Base-by-base conservation (phyloP, 164 flowering plant genomes). In the Tetracentron sinense region DNA sequence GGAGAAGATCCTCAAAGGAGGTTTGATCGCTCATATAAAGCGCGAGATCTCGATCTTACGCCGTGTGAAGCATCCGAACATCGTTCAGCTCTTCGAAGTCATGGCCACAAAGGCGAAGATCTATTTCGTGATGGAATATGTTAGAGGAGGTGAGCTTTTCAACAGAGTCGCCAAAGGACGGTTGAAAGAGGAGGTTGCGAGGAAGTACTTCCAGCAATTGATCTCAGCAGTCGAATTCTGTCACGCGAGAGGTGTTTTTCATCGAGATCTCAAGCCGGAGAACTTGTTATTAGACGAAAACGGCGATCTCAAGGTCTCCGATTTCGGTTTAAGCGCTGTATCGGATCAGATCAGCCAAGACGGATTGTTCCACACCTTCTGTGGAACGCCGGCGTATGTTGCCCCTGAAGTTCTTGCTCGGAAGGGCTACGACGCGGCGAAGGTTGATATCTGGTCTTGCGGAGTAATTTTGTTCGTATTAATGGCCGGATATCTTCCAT, bases 81-180 rank as follows among this genome's bases (percentile, higher is more conserved):
- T 75, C 59, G 78, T 75, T 1, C 74, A 72, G 60, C 72, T 75
- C 17, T 72, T 75, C 64, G 78, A 78, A 42, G 81, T 78, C 42
- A 78, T 75, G 78, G 78, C 78, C 30, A 72, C 81, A 12, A 72
- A 75, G 52, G 20, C 76, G 42, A 78, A 78, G 70, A 77, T 77
- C 77, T 77, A 77, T 56, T 77, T 77, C 68, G 80, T 77, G 10
- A 77, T 77, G 80, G 80, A 77, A 57, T 68, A 60, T 55, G 80
- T 73, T 8, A 53, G 28, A 21, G 80, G 80, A 16, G 80, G 77
- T 8, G 80, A 77, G 65, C 62, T 77, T 7, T 77, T 77, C 67
- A 70, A 58, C 20, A 52, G 57, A 19, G 74, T 71, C 52, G 65
- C 74, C 31, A 71, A 71, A 61, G 74, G 74, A 6, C 59, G 80